Evolutionary conservation across 768 basidiomycete species (phyloP).

Genomic region (Crucibulum laeve): DNA sequence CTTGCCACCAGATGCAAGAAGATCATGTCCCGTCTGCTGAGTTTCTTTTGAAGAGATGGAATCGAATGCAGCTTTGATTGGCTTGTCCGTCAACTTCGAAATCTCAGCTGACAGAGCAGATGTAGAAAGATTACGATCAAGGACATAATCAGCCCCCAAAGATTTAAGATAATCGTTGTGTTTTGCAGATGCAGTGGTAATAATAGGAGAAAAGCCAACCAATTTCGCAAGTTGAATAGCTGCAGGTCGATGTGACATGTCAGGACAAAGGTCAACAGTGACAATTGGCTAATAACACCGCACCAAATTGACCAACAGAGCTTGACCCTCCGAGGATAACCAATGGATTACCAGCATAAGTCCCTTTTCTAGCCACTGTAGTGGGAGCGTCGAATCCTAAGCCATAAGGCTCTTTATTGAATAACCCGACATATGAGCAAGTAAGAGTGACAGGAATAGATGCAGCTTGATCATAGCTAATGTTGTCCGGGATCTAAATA

Average conservation of each 20-base stretch:
- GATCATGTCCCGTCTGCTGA: slow-evolving; percentile 27
- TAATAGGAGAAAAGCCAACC: slow-evolving; percentile 38
- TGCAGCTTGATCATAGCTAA: no score
- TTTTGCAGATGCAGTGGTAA: slow-evolving; percentile 25
- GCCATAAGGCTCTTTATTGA: no score
- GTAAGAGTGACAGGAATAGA: no score
- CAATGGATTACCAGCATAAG: slow-evolving; percentile 8
- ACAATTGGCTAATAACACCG: slow-evolving; percentile 1
- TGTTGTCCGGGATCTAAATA: no score
- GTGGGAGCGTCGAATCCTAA: no score
- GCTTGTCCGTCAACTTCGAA: slow-evolving; percentile 11
- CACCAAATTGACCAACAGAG: slow-evolving; percentile 24
- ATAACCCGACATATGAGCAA: no score
- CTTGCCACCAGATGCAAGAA: slow-evolving; percentile 32
- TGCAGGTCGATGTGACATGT: slow-evolving; percentile 13
- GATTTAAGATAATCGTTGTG: slow-evolving; percentile 24
- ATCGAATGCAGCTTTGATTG: slow-evolving; percentile 22
- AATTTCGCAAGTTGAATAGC: slow-evolving; percentile 30
- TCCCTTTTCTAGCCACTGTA: not conserved
- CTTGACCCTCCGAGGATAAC: slow-evolving; percentile 19
- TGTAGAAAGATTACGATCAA: slow-evolving; percentile 18
- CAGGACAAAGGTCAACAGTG: not conserved
- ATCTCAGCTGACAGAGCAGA: slow-evolving; percentile 7
- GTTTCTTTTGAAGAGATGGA: slow-evolving; percentile 30
- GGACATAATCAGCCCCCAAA: slow-evolving; percentile 35